Evolutionary conservation across 352 stramenopile genomes (phyloP).

Genomic region (Thalassiosira ordinaria): DNA sequence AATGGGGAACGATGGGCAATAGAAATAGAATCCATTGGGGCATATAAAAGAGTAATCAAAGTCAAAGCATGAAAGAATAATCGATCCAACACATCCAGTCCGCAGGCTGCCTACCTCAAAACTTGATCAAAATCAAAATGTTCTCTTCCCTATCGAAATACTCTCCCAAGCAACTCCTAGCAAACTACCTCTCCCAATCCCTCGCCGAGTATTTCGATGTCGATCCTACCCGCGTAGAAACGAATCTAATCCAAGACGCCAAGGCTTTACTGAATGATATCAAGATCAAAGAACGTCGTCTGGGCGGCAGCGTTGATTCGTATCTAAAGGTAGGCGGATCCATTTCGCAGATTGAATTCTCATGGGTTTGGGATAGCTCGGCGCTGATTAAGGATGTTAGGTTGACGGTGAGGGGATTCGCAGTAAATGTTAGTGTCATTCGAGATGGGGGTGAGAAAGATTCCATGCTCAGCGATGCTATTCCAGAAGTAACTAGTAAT

Average conservation of each 20-base stretch:
- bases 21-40: no score
- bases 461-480: neutral
- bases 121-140: no score
- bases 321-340: slow-evolving; percentile 13
- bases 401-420: slow-evolving; percentile 2
- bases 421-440: slow-evolving; percentile 8
- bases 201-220: slow-evolving; percentile 19
- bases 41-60: no score
- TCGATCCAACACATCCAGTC: no score
- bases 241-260: slow-evolving; percentile 28
- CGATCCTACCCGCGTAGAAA: slow-evolving; percentile 21
- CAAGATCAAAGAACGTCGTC: neutral
- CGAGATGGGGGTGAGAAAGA: neutral
- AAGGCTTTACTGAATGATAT: slow-evolving; percentile 22
- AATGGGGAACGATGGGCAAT: no score
- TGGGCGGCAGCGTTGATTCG: neutral
- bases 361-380: slow-evolving; percentile 20
- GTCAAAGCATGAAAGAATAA: no score
- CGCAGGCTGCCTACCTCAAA: no score
- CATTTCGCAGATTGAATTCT: slow-evolving; percentile 33
- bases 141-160: slow-evolving; percentile 9
- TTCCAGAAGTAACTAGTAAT: neutral
- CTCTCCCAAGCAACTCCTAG: slow-evolving; percentile 28
- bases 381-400: slow-evolving; percentile 12
- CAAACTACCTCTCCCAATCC: slow-evolving; percentile 7